Conservation (phyloP, 176 grass and related monocot species). For the Coix lacrymajobi region DNA sequence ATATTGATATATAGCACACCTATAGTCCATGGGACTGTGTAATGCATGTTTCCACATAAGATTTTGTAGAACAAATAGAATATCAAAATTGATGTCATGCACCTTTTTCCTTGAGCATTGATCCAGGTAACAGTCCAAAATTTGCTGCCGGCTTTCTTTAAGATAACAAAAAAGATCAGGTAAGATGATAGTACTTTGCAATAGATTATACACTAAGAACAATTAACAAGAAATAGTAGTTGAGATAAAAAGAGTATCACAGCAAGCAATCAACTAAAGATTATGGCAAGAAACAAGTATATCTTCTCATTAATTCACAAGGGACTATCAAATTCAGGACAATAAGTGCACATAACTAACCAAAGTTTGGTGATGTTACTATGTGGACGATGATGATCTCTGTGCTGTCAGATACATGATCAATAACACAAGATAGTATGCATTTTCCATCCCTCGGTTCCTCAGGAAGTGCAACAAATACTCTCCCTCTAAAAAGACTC, state of each 20-base stretch:
- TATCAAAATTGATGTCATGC: not conserved
- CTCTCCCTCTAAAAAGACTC: slow-evolving; percentile 2
- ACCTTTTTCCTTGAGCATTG: slow-evolving; percentile 33
- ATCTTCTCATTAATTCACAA: not conserved
- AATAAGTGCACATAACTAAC: slow-evolving; percentile 10
- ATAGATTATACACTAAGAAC: not conserved
- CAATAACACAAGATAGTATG: slow-evolving; percentile 13
- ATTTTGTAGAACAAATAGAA: not conserved
- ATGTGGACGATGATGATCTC: slow-evolving; percentile 27
- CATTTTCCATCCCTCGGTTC: slow-evolving; percentile 11
- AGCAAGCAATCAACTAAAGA: not conserved
- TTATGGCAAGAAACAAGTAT: not conserved
- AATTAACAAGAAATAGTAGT: not conserved
- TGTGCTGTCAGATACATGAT: not conserved
- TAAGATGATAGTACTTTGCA: not conserved
- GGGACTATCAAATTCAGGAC: not conserved
- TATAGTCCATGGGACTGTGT: not conserved
- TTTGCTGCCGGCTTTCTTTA: slow-evolving; percentile 1
- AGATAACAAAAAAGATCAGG: not conserved
- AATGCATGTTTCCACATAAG: not conserved
- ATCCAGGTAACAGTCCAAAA: slow-evolving; percentile 14
- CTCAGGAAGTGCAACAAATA: slow-evolving; percentile 21
- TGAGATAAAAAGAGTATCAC: not conserved
- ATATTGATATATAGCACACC: not conserved
- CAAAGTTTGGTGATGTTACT: slow-evolving; percentile 2